A percentile compares a stretch with the other conserved stretches of the same genome.
phyloP scores from a whole-genome alignment of 2,329 filamentous ascomycete genomes.

The Verticillium isaacii region DNA sequence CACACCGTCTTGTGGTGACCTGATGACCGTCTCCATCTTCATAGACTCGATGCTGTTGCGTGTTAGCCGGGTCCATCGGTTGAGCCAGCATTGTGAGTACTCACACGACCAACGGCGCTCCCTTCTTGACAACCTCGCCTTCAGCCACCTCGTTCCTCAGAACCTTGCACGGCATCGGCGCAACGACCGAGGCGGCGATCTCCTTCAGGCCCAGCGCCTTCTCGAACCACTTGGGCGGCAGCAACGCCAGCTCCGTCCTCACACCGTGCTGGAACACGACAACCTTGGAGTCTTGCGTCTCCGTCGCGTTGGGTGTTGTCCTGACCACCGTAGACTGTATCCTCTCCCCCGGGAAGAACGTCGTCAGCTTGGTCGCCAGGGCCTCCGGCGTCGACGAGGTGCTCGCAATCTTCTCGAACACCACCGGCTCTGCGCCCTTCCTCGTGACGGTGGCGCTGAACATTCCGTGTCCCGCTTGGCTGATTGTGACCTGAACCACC shows the following conservation, averaged over 20 bases:
- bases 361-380: slow-evolving; percentile 47
- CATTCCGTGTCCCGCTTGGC: slow-evolving; percentile 40
- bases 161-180: slow-evolving; percentile 98
- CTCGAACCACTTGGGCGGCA: slow-evolving; percentile 72
- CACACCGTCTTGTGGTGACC: slow-evolving; percentile 67
- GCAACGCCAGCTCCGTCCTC: slow-evolving; percentile 54
- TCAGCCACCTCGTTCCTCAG: slow-evolving; percentile 82
- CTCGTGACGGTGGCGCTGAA: slow-evolving; percentile 43
- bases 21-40: slow-evolving; percentile 86
- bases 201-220: slow-evolving; percentile 84
- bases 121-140: slow-evolving; percentile 78
- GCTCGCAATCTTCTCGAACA: slow-evolving; percentile 26
- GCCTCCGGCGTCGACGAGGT: slow-evolving; percentile 26
- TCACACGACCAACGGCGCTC: slow-evolving; percentile 79
- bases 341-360: slow-evolving; percentile 78
- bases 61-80: slow-evolving; percentile 16
- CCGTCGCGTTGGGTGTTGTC: slow-evolving; percentile 31
- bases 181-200: slow-evolving; percentile 73
- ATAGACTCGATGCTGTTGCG: slow-evolving; percentile 68
- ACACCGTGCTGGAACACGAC: slow-evolving; percentile 71
- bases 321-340: slow-evolving; percentile 72
- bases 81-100: slow-evolving; percentile 20
- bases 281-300: slow-evolving; percentile 54
- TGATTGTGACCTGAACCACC: slow-evolving; percentile 48
- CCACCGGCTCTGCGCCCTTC: slow-evolving; percentile 30